A percentile compares a stretch with the other conserved stretches of the same genome.
Evolutionary conservation across 2,329 filamentous ascomycete species (phyloP).

Genomic region (Fusarium xylarioides): DNA sequence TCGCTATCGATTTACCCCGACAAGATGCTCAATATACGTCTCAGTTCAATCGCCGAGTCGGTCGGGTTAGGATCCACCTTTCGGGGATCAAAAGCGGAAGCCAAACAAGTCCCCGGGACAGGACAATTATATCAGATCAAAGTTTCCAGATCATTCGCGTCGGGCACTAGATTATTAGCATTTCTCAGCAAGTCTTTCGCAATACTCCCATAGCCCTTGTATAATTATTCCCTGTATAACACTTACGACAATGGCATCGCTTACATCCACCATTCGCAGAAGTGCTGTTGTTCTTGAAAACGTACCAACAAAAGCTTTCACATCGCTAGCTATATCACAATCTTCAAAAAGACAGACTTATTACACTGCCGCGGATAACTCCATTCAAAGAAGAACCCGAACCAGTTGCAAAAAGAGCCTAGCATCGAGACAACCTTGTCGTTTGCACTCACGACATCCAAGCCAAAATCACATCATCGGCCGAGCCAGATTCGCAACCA

Average conservation of each 20-base stretch:
- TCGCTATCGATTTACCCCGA: background rate
- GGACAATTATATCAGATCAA: background rate
- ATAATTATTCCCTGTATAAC: background rate
- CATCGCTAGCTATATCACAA: background rate
- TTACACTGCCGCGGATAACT: accelerated
- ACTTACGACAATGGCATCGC: background rate
- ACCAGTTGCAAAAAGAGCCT: background rate
- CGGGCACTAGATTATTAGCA: slow-evolving; percentile 3
- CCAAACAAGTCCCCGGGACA: slow-evolving; percentile 6
- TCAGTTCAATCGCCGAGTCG: background rate
- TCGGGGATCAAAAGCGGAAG: slow-evolving; percentile 1
- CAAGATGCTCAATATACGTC: background rate
- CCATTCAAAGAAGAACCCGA: background rate
- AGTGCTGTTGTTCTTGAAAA: background rate
- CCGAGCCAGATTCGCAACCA: background rate
- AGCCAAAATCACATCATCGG: background rate
- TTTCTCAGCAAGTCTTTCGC: background rate
- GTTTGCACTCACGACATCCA: background rate
- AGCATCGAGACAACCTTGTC: too few species aligned
- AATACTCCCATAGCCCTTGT: background rate
- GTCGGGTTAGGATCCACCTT: background rate
- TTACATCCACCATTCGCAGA: background rate
- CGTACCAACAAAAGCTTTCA: background rate
- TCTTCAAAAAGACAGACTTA: background rate
- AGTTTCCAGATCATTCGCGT: background rate